Evolutionary conservation across 768 basidiomycete genomes (phyloP), one percentile per base, ranked within the genome.

Genomic region (Boletus tomentosulus): DNA sequence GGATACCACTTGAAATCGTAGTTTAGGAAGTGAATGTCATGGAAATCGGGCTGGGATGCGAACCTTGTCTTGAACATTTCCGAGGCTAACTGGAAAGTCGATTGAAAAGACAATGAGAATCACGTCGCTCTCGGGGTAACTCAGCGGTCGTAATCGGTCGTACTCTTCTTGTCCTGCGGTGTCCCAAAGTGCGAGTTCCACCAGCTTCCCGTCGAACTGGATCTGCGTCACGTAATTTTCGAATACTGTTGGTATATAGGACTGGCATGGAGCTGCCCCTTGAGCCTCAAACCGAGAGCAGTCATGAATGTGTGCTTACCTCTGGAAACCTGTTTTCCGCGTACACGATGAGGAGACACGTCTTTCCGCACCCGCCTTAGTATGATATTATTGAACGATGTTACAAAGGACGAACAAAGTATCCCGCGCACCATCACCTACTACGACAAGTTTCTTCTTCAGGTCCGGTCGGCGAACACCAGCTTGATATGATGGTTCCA

Each of bases 91-190:
- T 8, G 93, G 94, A 65, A 93, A 95, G 76, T 96, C 92, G 68
- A 95, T 76, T 11, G 91, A 92, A 76, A 96, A 97, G 28, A 95
- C 92, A 62, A 96, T 90, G 62, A 96, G 86, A 63, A 96, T 92
- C 55, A 92, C 89, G 65, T 92, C 82, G 76, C 85, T 88, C 70
- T 93, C 90, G 19, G 91, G 89, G 62, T 93, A 92, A 68, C 86
- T 89, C 57, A 93, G 76, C 19, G 90, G 89, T 60, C 90, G 80
- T 52, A 94, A 79, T 57, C 89, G 81, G 70, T 95, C 92, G 71
- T 97, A 98, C 74, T 98, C 94, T 73, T 98, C 94, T 70, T 97
- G 94, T 27, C 94, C 94, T 1, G 94, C 94, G 1, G 94, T 98
- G 72, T 98, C 94, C 93, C 96, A 99, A 16, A 99, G 78, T n/a